These are phyloP conservation scores for Picochlorum sp. DNA, from an alignment of 139 green algal genomes.

Conservation along the genomic window DNA sequence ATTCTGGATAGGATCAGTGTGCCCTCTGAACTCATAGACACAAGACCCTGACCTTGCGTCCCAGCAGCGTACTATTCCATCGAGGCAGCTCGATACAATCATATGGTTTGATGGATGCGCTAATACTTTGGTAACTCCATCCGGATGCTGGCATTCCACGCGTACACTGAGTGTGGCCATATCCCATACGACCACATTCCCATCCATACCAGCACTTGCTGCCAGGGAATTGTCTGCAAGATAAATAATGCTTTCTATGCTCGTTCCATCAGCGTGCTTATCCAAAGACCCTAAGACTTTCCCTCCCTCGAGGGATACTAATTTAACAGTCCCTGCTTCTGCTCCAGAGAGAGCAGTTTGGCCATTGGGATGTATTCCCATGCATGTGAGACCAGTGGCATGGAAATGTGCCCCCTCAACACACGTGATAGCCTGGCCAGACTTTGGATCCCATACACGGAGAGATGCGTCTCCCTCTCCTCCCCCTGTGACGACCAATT, in stretches of 20 bases:
- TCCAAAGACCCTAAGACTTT: slow-evolving; percentile 16
- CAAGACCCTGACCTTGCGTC: slow-evolving; percentile 59
- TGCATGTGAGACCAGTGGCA: slow-evolving; percentile 55
- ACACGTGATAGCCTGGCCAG: slow-evolving; percentile 50
- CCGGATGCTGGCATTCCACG: slow-evolving; percentile 50
- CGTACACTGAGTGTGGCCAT: slow-evolving; percentile 25
- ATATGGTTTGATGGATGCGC: slow-evolving; percentile 56
- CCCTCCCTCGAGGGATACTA: slow-evolving; percentile 47
- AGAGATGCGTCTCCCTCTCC: slow-evolving; percentile 70
- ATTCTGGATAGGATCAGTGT: slow-evolving; percentile 57
- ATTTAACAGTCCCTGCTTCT: slow-evolving; percentile 50
- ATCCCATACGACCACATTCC: slow-evolving; percentile 72
- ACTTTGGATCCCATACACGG: slow-evolving; percentile 76
- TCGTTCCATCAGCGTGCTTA: slow-evolving; percentile 57
- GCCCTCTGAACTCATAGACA: slow-evolving; percentile 40
- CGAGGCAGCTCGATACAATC: slow-evolving; percentile 65
- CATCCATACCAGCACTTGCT: slow-evolving; percentile 60
- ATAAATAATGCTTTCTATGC: slow-evolving; percentile 64
- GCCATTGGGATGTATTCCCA: slow-evolving; percentile 49
- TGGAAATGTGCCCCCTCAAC: slow-evolving; percentile 37
- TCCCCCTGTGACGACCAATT: slow-evolving; percentile 67
- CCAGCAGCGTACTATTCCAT: slow-evolving; percentile 69
- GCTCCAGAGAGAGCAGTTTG: slow-evolving; percentile 45
- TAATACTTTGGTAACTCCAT: slow-evolving; percentile 49
- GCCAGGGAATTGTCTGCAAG: slow-evolving; percentile 39